Evolutionary conservation across 2,329 filamentous ascomycete genomes (phyloP).

Genomic region (Pseudogymnoascus sp.): DNA sequence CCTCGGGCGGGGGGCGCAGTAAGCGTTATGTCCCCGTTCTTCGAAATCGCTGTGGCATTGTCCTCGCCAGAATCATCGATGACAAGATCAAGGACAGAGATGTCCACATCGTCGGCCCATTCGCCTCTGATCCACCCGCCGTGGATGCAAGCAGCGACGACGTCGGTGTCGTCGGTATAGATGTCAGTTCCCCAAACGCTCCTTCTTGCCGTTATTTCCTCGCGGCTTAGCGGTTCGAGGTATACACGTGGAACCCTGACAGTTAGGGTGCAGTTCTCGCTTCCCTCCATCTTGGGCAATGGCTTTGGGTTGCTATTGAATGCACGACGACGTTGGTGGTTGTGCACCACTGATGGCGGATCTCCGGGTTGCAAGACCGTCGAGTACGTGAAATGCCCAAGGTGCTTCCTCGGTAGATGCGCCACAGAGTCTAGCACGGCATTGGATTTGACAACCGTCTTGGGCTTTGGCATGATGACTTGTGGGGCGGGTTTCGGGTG

Average conservation of each 20-base stretch:
- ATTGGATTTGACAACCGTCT: constrained; percentile 58
- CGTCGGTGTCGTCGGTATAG: constrained; percentile 92
- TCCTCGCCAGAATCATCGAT: constrained; percentile 28
- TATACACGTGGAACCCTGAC: constrained; percentile 78
- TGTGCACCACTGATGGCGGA: constrained; percentile 11
- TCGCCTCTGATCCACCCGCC: constrained; percentile 85
- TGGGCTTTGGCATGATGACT: constrained; percentile 47
- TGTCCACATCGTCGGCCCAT: constrained; percentile 71
- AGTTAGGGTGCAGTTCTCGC: constrained; percentile 80
- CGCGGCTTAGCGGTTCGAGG: constrained; percentile 58
- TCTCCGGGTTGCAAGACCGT: constrained; percentile 51
- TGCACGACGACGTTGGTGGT: constrained; percentile 38
- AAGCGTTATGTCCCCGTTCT: constrained; percentile 35
- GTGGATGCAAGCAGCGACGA: constrained; percentile 87
- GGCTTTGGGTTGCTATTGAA: constrained; percentile 57
- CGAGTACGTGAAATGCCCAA: constrained; percentile 78
- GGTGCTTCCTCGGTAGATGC: constrained; percentile 63
- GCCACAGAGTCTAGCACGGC: constrained; percentile 64
- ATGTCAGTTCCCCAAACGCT: constrained; percentile 90
- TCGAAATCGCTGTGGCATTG: constrained; percentile 21
- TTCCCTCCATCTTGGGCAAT: constrained; percentile 62
- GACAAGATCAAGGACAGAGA: constrained; percentile 53
- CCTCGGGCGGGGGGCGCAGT: constrained; percentile 47
- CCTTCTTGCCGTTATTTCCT: constrained; percentile 72
- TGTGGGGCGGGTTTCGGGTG: constrained; percentile 19